phyloP scores from a whole-genome alignment of 345 rosid genomes.

The Aethionema arabicum region DNA sequence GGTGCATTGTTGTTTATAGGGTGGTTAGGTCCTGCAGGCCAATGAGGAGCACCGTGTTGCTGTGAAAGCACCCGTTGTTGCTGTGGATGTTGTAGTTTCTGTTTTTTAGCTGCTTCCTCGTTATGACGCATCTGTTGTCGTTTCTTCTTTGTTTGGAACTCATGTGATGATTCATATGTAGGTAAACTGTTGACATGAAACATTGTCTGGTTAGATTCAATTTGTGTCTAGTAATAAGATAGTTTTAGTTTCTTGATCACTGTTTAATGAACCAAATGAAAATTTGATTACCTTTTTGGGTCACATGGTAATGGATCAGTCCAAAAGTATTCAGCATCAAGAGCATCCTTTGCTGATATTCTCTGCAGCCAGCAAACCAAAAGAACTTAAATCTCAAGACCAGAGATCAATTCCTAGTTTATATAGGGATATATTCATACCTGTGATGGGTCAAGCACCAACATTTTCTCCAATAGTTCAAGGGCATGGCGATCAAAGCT shows the following conservation, averaged over 20 bases:
- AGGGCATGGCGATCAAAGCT: slow-evolving; percentile 92
- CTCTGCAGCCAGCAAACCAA: slow-evolving; percentile 46
- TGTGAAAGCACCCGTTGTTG: slow-evolving; percentile 83
- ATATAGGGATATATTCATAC: slow-evolving; percentile 35
- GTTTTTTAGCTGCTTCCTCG: slow-evolving; percentile 80
- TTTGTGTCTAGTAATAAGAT: background rate
- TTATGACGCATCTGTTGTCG: slow-evolving; percentile 91
- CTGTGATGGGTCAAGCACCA: slow-evolving; percentile 87
- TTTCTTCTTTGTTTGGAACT: slow-evolving; percentile 94
- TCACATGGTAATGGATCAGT: slow-evolving; percentile 92
- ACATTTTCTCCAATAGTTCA: slow-evolving; percentile 87
- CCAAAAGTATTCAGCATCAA: slow-evolving; percentile 98
- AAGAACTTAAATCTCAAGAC: background rate
- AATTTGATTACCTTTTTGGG: slow-evolving; percentile 64
- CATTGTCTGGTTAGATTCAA: slow-evolving; percentile 2
- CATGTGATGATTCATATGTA: slow-evolving; percentile 91
- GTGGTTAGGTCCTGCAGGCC: slow-evolving; percentile 40
- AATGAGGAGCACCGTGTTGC: slow-evolving; percentile 68
- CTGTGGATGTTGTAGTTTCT: slow-evolving; percentile 79
- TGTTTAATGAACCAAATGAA: slow-evolving; percentile 2
- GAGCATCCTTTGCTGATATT: slow-evolving; percentile 92
- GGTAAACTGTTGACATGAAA: slow-evolving; percentile 58
- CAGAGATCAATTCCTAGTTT: too few species aligned
- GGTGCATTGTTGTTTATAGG: slow-evolving; percentile 65
- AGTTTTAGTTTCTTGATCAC: slow-evolving; percentile 10